Base-by-base conservation (phyloP, 78 protist species). In the Dictyostelium capitatum region DNA sequence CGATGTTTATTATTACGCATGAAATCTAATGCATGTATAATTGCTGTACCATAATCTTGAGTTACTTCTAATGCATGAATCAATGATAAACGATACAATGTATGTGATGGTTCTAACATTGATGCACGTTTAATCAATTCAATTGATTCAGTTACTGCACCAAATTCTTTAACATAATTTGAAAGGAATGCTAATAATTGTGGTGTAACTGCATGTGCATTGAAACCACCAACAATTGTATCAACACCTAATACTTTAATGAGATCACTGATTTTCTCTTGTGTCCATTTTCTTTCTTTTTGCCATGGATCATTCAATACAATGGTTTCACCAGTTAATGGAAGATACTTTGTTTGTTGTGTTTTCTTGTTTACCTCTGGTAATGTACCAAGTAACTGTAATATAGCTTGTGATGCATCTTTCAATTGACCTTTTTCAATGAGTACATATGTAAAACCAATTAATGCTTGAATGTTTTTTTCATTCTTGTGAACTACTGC, bases 11-110 rank as follows among this genome's bases (percentile, higher is more conserved):
- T 79, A 54, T 14, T 43, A 19, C n/a, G 32, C 17, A 90, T 17
- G 48, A 43, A 91, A 11, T 32, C 46, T 20, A 84, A 4, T 4
- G 30, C 12, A 9, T 41, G 47, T 11, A 15, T 28, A 25, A 80
- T 20, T 0, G 89, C 95, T 3, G 79, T 59, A 2, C 23, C 56
- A 83, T 95, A 95, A 14, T 48, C 10, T 72, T 59, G 64, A 20
- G 48, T 23, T 0, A 95, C 72, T 59, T 96, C 97, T 28, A 95
- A 57, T 1, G 28, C 20, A 41, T 96, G 97, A 25, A 89, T 64
- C 9, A 75, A 25, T 28, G 81, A 43, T 32, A 37, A 73, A 15
- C 46, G 48, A 46, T 95, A 94, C 12, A 95, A 79, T 19, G 73
- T 79, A 87, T 96, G 92, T 59, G 70, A 56, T 15, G 97, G 89